A percentile compares a stretch with the other conserved stretches of the same genome.
These are phyloP conservation scores for Scheffersomyces parashehatae DNA, from an alignment of 1,139 yeast genomes.

Conservation along the genomic window DNA sequence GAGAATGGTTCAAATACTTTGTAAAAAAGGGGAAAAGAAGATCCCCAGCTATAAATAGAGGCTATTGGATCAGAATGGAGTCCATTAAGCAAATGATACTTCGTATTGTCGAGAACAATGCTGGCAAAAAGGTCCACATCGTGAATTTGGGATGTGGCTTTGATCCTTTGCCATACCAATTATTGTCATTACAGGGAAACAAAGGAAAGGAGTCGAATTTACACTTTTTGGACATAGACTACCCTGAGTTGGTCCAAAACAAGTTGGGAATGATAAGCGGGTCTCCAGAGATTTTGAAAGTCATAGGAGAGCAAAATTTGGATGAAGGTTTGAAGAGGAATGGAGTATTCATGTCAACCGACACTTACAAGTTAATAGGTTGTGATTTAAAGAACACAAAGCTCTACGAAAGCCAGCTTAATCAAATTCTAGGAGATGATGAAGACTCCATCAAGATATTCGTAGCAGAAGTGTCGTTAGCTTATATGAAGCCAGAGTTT, in stretches of 20 bases:
- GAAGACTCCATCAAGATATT: constrained; percentile 50
- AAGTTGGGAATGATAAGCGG: constrained; percentile 54
- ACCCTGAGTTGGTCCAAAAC: constrained; percentile 61
- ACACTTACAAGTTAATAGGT: constrained; percentile 60
- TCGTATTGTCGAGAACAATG: constrained; percentile 35
- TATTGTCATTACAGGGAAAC: constrained; percentile 31
- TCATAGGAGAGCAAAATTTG: constrained; percentile 40
- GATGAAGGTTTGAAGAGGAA: constrained; percentile 2
- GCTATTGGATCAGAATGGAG: constrained; percentile 82
- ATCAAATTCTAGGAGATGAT: constrained; percentile 19
- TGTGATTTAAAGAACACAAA: constrained; percentile 63
- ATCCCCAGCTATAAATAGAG: constrained; percentile 80
- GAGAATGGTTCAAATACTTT: constrained; percentile 55
- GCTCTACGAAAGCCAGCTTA: constrained; percentile 40
- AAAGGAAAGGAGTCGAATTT: constrained; percentile 24
- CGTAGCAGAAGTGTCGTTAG: constrained; percentile 81
- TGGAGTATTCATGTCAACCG: constrained; percentile 41
- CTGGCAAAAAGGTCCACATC: constrained; percentile 34
- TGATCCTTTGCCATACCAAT: constrained; percentile 75
- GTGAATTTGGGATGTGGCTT: constrained; percentile 83
- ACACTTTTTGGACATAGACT: constrained; percentile 70
- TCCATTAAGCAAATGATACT: constrained; percentile 58
- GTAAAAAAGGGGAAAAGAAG: constrained; percentile 69
- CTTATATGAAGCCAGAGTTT: constrained; percentile 69
- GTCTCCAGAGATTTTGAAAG: constrained; percentile 45